Evolutionary conservation across 164 flowering plant species (phyloP), one percentile per base, ranked within the genome.

Genomic region (Annona squamosa): DNA sequence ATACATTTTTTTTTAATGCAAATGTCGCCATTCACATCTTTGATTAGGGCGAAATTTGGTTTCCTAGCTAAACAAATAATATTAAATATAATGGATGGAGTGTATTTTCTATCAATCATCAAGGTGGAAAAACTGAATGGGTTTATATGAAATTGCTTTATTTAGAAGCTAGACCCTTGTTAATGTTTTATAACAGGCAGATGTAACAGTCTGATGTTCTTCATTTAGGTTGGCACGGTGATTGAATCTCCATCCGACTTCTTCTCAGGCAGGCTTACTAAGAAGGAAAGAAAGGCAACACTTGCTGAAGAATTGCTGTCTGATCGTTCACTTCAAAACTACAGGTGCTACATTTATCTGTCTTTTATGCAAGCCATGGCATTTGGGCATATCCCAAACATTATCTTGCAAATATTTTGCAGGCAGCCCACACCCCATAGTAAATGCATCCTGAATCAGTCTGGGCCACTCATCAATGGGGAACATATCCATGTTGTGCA

Each of bases 241-340:
- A 65, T 94, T 65, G 94, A 91, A 77, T 79, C 97, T 1, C 79
- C 89, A 18, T 70, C 88, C 65, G 98, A 91, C 26, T 94, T 83
- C 81, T 88, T 72, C 85, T 77, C 88, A 1, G 86, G 86, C 69
- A 87, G 98, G 78, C 85, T 94, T 67, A 91, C 91, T 46, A 92
- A 87, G 87, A 94, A 87, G 86, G 96, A 91, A 83, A 90, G 96
- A 80, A 92, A 90, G 75, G 75, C 84, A 57, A 86, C 88, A 48
- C 81, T 94, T 79, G 94, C 97, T 59, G 96, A 91, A 65, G 98
- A 94, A 82, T 82, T 91, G 75, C 91, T 94, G 69, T 77, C 87
- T 71, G 92, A 94, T 83, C 69, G 46, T 2, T 37, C 67, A 65
- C 86, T 92, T 67, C 73, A 73, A 1, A 48, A 83, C 0, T 92